These are phyloP conservation scores for Arthrobotrys iridis DNA, from an alignment of 2,329 filamentous ascomycete genomes.

Conservation along the genomic window DNA sequence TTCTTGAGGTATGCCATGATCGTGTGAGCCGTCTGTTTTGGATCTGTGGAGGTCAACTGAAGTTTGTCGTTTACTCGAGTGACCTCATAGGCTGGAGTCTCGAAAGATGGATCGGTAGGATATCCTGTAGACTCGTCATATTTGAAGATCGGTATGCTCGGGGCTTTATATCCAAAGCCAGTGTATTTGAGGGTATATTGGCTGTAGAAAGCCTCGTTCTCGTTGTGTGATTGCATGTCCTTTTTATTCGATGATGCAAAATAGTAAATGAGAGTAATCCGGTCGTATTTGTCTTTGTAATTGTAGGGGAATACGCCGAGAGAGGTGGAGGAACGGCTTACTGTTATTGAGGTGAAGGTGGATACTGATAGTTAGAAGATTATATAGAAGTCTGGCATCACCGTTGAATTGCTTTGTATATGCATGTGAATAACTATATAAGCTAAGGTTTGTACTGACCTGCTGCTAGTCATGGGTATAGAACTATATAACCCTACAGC, in stretches of 20 bases:
- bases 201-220: background rate
- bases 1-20: constrained; percentile 34
- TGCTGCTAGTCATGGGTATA: too few relatives aligned
- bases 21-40: background rate
- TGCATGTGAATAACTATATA: too few relatives aligned
- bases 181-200: constrained; percentile 11
- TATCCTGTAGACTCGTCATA: background rate
- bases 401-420: too few relatives aligned
- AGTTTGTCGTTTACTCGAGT: constrained; percentile 37
- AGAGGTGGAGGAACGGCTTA: too few relatives aligned
- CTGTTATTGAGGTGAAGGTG: too few relatives aligned
- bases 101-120: background rate
- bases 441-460: too few relatives aligned
- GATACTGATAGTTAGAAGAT: too few relatives aligned
- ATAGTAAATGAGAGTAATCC: background rate
- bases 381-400: too few relatives aligned
- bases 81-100: background rate
- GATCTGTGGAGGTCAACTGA: constrained; percentile 5
- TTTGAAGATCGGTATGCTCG: background rate
- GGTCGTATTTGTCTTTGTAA: background rate
- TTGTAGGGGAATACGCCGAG: too few relatives aligned
- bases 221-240: background rate
- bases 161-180: constrained; percentile 3
- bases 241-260: background rate
- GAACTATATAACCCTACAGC: too few relatives aligned